A percentile compares a stretch with the other conserved stretches of the same genome.
Conservation (phyloP, 768 basidiomycete genomes). For the Suillus alpinus region DNA sequence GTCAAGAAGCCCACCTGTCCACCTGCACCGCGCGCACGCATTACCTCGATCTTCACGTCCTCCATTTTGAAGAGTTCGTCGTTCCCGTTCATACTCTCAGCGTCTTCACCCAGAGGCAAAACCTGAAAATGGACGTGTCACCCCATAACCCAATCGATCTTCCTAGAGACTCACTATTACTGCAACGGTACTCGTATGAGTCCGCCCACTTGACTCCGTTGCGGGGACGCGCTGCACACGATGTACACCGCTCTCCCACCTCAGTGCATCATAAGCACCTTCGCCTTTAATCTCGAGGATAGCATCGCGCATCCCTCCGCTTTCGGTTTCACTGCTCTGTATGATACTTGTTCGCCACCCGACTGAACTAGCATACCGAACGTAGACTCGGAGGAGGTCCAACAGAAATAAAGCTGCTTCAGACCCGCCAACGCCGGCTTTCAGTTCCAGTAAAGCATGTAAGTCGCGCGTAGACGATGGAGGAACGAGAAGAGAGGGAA, state of each 20-base stretch:
- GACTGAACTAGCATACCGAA: conserved; percentile 50
- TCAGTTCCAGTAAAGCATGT: conserved; percentile 85
- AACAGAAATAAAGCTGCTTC: conserved; percentile 82
- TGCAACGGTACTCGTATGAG: conserved; percentile 90
- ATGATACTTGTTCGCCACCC: conserved; percentile 66
- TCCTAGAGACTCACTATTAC: conserved; percentile 59
- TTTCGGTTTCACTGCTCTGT: conserved; percentile 53
- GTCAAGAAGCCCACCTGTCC: conserved; percentile 64
- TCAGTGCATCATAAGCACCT: conserved; percentile 72
- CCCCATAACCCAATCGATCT: neutral
- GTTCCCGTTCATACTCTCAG: conserved; percentile 40
- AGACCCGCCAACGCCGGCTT: conserved; percentile 89
- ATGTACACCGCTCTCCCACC: conserved; percentile 96
- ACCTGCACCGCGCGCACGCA: conserved; percentile 95
- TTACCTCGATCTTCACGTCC: conserved; percentile 89
- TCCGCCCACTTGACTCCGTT: conserved; percentile 83
- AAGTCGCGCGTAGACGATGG: conserved; percentile 61
- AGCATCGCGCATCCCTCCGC: conserved; percentile 74
- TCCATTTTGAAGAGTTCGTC: conserved; percentile 79
- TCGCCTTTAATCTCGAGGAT: conserved; percentile 76
- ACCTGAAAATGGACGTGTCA: conserved; percentile 51
- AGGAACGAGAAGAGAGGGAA: conserved; percentile 75
- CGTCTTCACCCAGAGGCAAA: conserved; percentile 73
- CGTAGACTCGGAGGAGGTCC: conserved; percentile 82
- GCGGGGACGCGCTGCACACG: conserved; percentile 92